Base-by-base conservation (phyloP, 495 filamentous ascomycete species). In the Neurospora terricola region DNA sequence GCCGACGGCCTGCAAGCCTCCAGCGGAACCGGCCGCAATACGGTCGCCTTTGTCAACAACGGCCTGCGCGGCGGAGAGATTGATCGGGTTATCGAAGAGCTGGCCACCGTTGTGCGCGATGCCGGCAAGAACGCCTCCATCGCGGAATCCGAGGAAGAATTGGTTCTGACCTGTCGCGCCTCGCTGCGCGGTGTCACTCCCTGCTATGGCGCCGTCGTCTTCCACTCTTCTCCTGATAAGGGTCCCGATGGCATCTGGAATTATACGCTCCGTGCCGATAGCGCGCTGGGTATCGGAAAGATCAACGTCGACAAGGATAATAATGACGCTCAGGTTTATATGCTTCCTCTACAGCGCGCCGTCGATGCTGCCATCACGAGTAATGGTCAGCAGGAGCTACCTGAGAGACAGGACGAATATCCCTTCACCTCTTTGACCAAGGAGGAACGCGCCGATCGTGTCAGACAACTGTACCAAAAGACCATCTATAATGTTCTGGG, bases 21-120 rank as follows among this genome's bases (percentile, higher is more conserved):
- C 5, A 71, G 72, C 11, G 83, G 81, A 5, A 81, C 79, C 71
- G 86, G 87, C 8, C 84, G 88, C 71, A 78, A 91, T 59, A 92
- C 83, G 21, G 81, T 97, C n/a, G 90, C 89, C n/a, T 93, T 97
- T 74, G 89, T 96, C 54, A 88, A 95, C 78, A 91, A 88, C 82
- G 91, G 92, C 34, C 84, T 90, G 45, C 81, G 79, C 9, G 90
- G 89, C 7, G 91, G 92, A 2, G 87, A 91, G 38, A 94, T 97
- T 70, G 87, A 91, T 71, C 82, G 84, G 18, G 88, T 95, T 40
- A 93, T 97, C 40, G 79, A 88, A 73, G 80, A 82, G 8, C 78
- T 96, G 48, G 83, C 87, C 5, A 78, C 80, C n/a, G 79, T 85
- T 38, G 85, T 89, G 12, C 80, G 75, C 34, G 79, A 73, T 18